These are phyloP conservation scores for Macrocybe gigantea DNA, from an alignment of 768 basidiomycete genomes.

Conservation along the genomic window DNA sequence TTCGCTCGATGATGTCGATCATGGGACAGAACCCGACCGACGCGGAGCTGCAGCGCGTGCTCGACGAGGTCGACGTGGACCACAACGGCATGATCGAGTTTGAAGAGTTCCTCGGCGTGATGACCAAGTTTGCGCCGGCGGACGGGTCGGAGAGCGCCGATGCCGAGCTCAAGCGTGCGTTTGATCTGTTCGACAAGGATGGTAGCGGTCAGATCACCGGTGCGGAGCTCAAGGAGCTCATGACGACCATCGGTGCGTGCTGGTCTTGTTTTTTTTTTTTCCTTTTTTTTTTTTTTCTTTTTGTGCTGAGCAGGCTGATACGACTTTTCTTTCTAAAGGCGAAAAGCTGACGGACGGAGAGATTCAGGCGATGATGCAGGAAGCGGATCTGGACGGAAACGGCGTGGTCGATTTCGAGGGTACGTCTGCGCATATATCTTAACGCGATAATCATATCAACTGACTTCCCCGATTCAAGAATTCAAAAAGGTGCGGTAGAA, in stretches of 20 bases:
- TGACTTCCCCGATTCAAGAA: slow-evolving; percentile 34
- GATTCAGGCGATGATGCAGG: slow-evolving; percentile 96
- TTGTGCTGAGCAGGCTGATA: too few relatives aligned
- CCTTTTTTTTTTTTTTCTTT: neutral
- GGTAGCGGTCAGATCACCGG: slow-evolving; percentile 87
- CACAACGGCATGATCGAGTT: slow-evolving; percentile 86
- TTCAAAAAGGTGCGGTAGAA: slow-evolving; percentile 83
- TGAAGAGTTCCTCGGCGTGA: slow-evolving; percentile 80
- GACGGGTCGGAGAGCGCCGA: slow-evolving; percentile 62
- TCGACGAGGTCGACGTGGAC: slow-evolving; percentile 83
- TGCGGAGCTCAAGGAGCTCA: slow-evolving; percentile 84
- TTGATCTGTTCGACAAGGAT: slow-evolving; percentile 97
- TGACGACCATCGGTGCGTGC: slow-evolving; percentile 80
- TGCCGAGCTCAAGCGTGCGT: slow-evolving; percentile 94
- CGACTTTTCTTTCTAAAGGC: slow-evolving; percentile 28
- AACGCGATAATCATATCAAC: slow-evolving; percentile 3
- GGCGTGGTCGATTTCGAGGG: slow-evolving; percentile 90
- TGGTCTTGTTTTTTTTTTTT: neutral
- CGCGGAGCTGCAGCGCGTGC: slow-evolving; percentile 90
- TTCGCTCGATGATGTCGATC: slow-evolving; percentile 91
- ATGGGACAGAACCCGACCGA: slow-evolving; percentile 92
- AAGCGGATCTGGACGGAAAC: slow-evolving; percentile 92
- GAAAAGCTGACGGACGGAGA: slow-evolving; percentile 85
- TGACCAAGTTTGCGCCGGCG: slow-evolving; percentile 87
- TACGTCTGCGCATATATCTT: slow-evolving; percentile 20